A percentile compares a stretch with the other conserved stretches of the same genome.
phyloP scores from a whole-genome alignment of 768 basidiomycete species.

The Fistulinella prunicolor region DNA sequence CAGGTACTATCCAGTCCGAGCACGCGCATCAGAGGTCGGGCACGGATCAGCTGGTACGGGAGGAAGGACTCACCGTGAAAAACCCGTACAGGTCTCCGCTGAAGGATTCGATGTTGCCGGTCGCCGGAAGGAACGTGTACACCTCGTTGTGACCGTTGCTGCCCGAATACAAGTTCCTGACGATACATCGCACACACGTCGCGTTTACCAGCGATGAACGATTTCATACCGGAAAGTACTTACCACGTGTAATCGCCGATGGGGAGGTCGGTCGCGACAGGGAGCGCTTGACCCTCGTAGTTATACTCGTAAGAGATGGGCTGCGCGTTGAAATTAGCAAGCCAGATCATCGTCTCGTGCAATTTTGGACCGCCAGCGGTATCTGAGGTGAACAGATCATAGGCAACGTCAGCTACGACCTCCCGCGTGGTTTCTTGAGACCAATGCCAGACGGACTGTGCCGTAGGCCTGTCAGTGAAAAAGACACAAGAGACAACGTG shows the following conservation, averaged over 20 bases:
- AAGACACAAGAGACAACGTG: background rate
- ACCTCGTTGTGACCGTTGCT: constrained; percentile 53
- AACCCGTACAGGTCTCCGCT: constrained; percentile 53
- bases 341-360: constrained; percentile 64
- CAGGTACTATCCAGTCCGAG: constrained; percentile 44
- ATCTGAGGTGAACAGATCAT: constrained; percentile 60
- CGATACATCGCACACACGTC: background rate
- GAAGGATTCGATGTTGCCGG: constrained; percentile 44
- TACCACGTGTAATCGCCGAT: constrained; percentile 54
- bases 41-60: background rate
- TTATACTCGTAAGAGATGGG: constrained; percentile 54
- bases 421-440: constrained; percentile 39
- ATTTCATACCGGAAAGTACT: background rate
- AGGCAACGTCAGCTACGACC: constrained; percentile 56
- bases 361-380: constrained; percentile 44
- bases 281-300: constrained; percentile 43
- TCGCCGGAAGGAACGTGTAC: constrained; percentile 45
- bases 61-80: constrained; percentile 37
- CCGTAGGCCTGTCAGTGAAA: background rate
- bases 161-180: constrained; percentile 54
- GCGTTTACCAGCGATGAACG: background rate
- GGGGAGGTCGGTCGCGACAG: constrained; percentile 40
- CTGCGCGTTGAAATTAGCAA: constrained; percentile 53
- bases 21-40: no score
- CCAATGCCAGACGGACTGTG: constrained; percentile 57